Conservation (phyloP, 306 rosid species). For the Delonix regia region DNA sequence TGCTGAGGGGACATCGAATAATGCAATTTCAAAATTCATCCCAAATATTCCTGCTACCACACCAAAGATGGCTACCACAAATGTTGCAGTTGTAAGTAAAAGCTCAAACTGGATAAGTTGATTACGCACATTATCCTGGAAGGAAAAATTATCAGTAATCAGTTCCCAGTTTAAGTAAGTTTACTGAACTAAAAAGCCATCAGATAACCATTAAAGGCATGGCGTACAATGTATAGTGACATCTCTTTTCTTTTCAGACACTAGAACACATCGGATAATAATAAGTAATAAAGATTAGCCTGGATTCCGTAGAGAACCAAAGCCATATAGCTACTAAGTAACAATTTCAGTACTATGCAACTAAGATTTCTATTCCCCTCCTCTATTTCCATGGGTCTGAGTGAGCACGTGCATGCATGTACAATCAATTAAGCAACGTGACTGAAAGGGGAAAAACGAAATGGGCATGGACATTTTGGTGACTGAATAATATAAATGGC, state of each 20-base stretch:
- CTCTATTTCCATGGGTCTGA: neutral
- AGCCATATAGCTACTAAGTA: neutral
- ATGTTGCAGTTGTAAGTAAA: slow-evolving; percentile 92
- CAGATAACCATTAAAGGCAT: neutral
- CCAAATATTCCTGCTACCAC: slow-evolving; percentile 97
- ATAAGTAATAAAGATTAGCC: neutral
- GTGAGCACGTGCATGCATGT: neutral
- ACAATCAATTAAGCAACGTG: neutral
- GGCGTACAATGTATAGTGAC: neutral
- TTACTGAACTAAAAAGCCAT: neutral
- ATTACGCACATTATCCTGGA: slow-evolving; percentile 93
- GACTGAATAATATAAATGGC: slow-evolving; percentile 5
- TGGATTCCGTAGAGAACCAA: slow-evolving; percentile 1
- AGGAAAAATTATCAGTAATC: neutral
- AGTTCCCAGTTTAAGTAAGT: slow-evolving; percentile 17
- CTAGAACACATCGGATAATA: neutral
- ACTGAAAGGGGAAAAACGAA: slow-evolving; percentile 10
- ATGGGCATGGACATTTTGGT: slow-evolving; percentile 1
- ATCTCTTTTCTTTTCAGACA: neutral
- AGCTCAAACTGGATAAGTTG: slow-evolving; percentile 97
- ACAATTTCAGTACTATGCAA: neutral
- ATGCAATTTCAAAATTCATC: slow-evolving; percentile 77
- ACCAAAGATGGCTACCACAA: slow-evolving; percentile 93
- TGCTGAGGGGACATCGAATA: slow-evolving; percentile 64
- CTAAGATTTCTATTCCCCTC: neutral